Percentiles rank a stretch among this genome's conserved stretches.
Evolutionary conservation across 768 basidiomycete species (phyloP).

Genomic region (Termitomyces bulborhizus): DNA sequence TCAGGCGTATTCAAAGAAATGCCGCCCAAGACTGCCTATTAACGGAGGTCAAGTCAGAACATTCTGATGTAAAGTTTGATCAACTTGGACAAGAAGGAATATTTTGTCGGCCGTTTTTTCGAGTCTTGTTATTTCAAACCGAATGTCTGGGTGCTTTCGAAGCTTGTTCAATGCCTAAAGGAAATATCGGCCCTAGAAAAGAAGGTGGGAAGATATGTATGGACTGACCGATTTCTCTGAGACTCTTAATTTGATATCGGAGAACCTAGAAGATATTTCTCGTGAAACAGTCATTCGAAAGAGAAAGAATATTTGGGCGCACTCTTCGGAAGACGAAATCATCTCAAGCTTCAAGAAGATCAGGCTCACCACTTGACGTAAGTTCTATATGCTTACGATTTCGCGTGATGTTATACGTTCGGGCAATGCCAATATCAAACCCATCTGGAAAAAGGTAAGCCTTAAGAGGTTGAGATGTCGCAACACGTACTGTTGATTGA

Average conservation of each 20-base stretch:
- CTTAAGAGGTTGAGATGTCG: background rate
- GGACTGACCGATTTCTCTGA: conserved; percentile 66
- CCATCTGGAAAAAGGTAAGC: conserved; percentile 45
- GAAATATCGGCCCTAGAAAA: background rate
- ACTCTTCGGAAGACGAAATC: conserved; percentile 67
- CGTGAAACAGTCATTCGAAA: background rate
- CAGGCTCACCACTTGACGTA: background rate
- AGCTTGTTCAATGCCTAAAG: conserved; percentile 58
- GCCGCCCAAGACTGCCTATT: conserved; percentile 64
- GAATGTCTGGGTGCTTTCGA: conserved; percentile 67
- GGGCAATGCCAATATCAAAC: conserved; percentile 53
- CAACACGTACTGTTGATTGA: conserved; percentile 49
- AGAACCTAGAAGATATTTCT: conserved; percentile 41
- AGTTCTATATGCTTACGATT: conserved; percentile 43
- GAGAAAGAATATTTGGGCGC: conserved; percentile 11
- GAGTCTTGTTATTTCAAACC: conserved; percentile 66
- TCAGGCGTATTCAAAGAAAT: conserved; percentile 65
- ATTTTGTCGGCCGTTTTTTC: conserved; percentile 74
- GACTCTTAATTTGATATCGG: conserved; percentile 59
- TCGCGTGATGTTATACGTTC: conserved; percentile 53
- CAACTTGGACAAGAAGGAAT: conserved; percentile 73
- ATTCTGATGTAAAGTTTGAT: background rate
- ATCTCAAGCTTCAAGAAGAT: conserved; percentile 47
- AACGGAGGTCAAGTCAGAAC: background rate
- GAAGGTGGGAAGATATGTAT: background rate